These are phyloP conservation scores for Yamadazyma blattariae DNA, from an alignment of 1,139 yeast species.

Conservation along the genomic window DNA sequence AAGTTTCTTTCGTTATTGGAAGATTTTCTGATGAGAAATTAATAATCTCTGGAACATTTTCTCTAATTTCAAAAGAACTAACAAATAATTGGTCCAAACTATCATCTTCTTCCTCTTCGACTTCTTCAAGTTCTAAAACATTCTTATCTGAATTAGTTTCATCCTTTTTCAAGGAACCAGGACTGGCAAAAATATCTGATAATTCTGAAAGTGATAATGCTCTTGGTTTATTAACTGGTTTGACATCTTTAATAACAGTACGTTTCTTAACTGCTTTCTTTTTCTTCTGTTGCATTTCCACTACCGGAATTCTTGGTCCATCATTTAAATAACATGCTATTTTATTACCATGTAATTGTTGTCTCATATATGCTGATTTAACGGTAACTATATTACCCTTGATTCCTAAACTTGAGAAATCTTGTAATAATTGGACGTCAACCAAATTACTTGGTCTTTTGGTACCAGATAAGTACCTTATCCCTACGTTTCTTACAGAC, in stretches of 20 bases:
- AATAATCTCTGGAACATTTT: conserved; percentile 27
- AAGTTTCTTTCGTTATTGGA: conserved; percentile 27
- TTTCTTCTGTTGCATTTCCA: conserved; percentile 7
- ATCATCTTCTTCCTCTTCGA: background rate
- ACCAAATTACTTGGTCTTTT: conserved; percentile 16
- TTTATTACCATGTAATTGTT: conserved; percentile 63
- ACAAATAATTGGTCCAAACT: too few species aligned
- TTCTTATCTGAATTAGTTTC: background rate
- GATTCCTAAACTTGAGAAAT: conserved; percentile 59
- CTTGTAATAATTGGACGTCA: conserved; percentile 68
- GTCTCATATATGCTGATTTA: conserved; percentile 82
- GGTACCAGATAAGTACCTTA: conserved; percentile 28
- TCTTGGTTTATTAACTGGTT: conserved; percentile 7
- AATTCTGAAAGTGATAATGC: conserved; percentile 43
- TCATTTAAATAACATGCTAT: conserved; percentile 70
- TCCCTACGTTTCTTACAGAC: too few species aligned
- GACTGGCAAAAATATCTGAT: conserved; percentile 26
- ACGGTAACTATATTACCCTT: conserved; percentile 74
- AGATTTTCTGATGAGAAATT: conserved; percentile 18
- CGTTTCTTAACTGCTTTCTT: conserved; percentile 10
- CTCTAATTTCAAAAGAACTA: conserved; percentile 33
- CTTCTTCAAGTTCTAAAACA: background rate
- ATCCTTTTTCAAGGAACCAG: background rate
- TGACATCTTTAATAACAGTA: conserved; percentile 9
- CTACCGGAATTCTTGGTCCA: conserved; percentile 54